Evolutionary conservation across 2,329 filamentous ascomycete genomes (phyloP), one percentile per base, ranked within the genome.

Genomic region (Albifimbria verrucaria): DNA sequence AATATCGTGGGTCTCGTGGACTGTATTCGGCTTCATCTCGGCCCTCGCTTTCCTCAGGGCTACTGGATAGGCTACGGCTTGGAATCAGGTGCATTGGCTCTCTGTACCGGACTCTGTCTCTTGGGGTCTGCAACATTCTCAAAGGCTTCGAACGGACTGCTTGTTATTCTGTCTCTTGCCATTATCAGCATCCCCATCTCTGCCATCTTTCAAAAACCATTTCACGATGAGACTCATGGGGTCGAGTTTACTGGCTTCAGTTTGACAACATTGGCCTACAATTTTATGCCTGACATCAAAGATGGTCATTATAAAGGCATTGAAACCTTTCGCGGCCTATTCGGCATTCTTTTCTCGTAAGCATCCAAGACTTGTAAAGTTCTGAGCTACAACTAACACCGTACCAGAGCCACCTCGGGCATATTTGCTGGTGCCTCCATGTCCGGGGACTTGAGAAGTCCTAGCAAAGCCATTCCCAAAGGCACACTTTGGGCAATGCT

Each of bases 1-100:
- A 96, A 96, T 64, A 83, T 92, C 22, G 90, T 95, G 43, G 91
- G 90, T 74, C 77, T 96, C 45, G 83, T 96, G 57, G 89, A 94
- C 71, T 95, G 90, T 62, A 78, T 95, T 52, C 84, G 83, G 50
- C 80, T 92, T 56, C 92, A 92, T 61, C 82, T 92, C 62, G 89
- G 87, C 2, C 65, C 75, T 18, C 75, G 81, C 47, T 78, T 95
- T 28, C 83, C 85, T 0, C 80, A 89, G 60, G 85, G 85, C 12
- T 89, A 87, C 65, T 93, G 89, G 88, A 86, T 82, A 72, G 77
- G 83, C 50, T 95, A 95, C 65, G 78, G 89, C 2, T 86, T 91
- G 72, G 82, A 88, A 57, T 93, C 90, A 0, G 72, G 80, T 17
- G 85, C 90, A 17, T 75, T 96, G 28, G 57, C 89, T 4, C 61